Conservation (phyloP, 2,329 filamentous ascomycete genomes). For the Paecilomyces dactylethromorphus region DNA sequence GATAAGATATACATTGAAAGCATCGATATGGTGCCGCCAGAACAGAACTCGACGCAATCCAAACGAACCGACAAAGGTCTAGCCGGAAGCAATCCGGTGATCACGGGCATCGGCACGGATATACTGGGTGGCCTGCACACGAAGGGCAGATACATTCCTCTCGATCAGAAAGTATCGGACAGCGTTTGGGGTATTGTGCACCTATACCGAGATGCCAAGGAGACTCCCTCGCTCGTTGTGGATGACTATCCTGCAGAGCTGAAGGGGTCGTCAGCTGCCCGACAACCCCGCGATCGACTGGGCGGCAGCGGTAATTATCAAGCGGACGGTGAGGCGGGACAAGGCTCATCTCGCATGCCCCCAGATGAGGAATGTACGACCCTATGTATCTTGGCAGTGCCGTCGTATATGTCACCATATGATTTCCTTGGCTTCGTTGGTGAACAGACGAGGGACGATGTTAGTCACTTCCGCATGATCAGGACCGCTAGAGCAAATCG, state of each 20-base stretch:
- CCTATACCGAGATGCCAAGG: slow-evolving; percentile 78
- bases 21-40: slow-evolving; percentile 59
- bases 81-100: slow-evolving; percentile 32
- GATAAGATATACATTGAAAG: slow-evolving; percentile 72
- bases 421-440: slow-evolving; percentile 91
- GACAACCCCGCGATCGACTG: slow-evolving; percentile 18
- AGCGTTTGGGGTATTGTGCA: slow-evolving; percentile 90
- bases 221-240: slow-evolving; percentile 53
- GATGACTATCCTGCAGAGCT: slow-evolving; percentile 41
- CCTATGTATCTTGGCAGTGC: slow-evolving; percentile 88
- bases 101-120: slow-evolving; percentile 45
- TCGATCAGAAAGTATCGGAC: slow-evolving; percentile 66
- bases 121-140: slow-evolving; percentile 63
- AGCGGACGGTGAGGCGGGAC: slow-evolving; percentile 3
- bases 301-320: slow-evolving; percentile 15
- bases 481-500: slow-evolving; percentile 82
- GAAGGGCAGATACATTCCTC: slow-evolving; percentile 70
- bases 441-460: slow-evolving; percentile 74
- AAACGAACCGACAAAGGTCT: slow-evolving; percentile 17
- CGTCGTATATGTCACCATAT: slow-evolving; percentile 83
- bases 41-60: slow-evolving; percentile 15
- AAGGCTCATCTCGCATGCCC: slow-evolving; percentile 9
- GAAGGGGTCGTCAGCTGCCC: slow-evolving; percentile 30
- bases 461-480: slow-evolving; percentile 92
- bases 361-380: slow-evolving; percentile 65